Evolutionary conservation across 257 asterid genomes (phyloP).

Genomic region (Lithospermum erythrorhizon): DNA sequence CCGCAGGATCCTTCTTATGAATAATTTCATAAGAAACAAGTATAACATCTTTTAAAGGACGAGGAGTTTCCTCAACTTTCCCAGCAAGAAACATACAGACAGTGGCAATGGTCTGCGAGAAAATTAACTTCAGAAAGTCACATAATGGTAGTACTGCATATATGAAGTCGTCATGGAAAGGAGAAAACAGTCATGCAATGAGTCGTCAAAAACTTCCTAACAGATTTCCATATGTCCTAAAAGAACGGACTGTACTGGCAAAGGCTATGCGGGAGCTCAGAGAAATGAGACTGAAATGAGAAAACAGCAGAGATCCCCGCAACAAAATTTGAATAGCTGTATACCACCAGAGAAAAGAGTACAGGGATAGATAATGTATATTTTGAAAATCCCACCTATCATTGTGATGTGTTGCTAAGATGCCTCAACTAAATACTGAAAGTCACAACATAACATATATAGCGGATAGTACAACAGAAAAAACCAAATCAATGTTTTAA

Average conservation of each 20-base stretch:
- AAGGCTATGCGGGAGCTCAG: neutral
- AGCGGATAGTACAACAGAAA: neutral
- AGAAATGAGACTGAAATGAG: no score
- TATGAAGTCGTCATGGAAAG: neutral
- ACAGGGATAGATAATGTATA: neutral
- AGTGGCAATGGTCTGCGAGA: slow-evolving; percentile 72
- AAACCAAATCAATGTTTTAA: neutral
- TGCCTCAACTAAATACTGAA: neutral
- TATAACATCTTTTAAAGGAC: slow-evolving; percentile 85
- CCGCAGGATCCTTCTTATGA: slow-evolving; percentile 53
- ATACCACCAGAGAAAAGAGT: neutral
- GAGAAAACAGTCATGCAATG: neutral
- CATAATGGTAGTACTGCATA: neutral
- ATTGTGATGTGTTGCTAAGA: neutral
- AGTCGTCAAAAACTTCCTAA: neutral
- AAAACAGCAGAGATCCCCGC: no score
- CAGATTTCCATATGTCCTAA: neutral
- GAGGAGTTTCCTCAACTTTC: slow-evolving; percentile 99
- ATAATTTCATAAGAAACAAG: slow-evolving; percentile 79
- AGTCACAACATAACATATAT: neutral
- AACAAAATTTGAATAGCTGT: neutral
- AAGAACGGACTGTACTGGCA: neutral
- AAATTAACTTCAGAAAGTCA: slow-evolving; percentile 6
- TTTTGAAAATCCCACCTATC: neutral
- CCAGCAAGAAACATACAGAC: slow-evolving; percentile 99